Percentiles rank a stretch among this genome's conserved stretches.
phyloP scores from a whole-genome alignment of 257 asterid genomes.

The Fraxinus pennsylvanica region DNA sequence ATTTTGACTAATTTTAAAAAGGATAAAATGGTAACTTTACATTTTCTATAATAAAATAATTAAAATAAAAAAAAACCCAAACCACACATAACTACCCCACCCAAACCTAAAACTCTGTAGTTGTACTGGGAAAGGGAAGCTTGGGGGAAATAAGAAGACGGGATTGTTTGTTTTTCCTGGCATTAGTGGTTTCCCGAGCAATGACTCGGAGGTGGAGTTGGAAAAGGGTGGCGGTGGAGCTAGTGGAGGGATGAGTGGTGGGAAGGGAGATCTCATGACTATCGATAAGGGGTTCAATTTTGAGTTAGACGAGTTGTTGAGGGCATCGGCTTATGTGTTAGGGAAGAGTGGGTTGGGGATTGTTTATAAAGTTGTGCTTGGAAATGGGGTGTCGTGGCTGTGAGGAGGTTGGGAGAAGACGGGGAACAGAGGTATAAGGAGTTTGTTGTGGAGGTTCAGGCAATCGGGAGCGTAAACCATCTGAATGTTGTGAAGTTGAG shows the following conservation, averaged over 20 bases:
- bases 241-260: slow-evolving; percentile 59
- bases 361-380: slow-evolving; percentile 95
- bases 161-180: slow-evolving; percentile 59
- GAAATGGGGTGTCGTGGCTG: slow-evolving; percentile 93
- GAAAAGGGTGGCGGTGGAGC: slow-evolving; percentile 64
- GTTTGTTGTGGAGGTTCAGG: slow-evolving; percentile 85
- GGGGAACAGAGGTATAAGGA: slow-evolving; percentile 93
- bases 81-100: too few species aligned
- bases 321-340: slow-evolving; percentile 95
- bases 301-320: slow-evolving; percentile 84
- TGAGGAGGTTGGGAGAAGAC: slow-evolving; percentile 89
- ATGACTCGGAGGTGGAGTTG: slow-evolving; percentile 72
- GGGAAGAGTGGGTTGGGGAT: slow-evolving; percentile 97
- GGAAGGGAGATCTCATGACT: slow-evolving; percentile 88
- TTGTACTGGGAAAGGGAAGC: slow-evolving; percentile 81
- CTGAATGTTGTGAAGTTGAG: slow-evolving; percentile 81
- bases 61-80: too few species aligned
- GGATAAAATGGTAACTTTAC: too few species aligned
- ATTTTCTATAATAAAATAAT: too few species aligned
- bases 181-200: slow-evolving; percentile 44
- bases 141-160: slow-evolving; percentile 64
- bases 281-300: slow-evolving; percentile 86
- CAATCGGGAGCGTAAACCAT: slow-evolving; percentile 84
- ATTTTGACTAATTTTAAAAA: too few species aligned
- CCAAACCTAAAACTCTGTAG: slow-evolving; percentile 39